Base-by-base conservation (phyloP, 305 asterid genomes). In the Coffea humblotiana region DNA sequence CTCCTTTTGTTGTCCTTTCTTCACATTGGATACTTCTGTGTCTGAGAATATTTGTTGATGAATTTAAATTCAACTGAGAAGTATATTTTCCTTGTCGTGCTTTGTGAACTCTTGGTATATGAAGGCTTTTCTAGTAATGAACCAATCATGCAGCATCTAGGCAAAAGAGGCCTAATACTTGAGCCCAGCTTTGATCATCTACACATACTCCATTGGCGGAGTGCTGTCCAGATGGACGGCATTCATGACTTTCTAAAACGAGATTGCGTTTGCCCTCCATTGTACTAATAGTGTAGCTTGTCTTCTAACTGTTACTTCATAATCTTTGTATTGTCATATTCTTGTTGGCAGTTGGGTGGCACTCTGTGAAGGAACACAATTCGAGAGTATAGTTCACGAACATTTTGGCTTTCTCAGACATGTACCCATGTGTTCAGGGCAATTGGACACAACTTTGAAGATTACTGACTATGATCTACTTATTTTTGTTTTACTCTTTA, bases 341-440 rank as follows among this genome's bases (percentile, higher is more conserved):
- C 64, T 79, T 32, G 82, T 80, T 88, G 84, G 83, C 95, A 94
- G 98, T 87, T 94, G 92, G 97, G 97, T 83, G 98, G 95, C 75
- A 88, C 92, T 67, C 4, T 85, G 86, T 94, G 90, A 92, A 76
- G 78, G 74, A 66, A 25, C 37, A 45, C 29, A 14, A n/a, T 49
- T 71, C 74, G 71, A 52, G 48, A 48, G 32, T 47, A 56, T 8
- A 43, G 68, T 47, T 67, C 77, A 65, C 35, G 11, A 45, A 43
- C 35, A 43, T 54, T 52, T 48, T 10, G 8, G 35, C 58, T 60
- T 43, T 51, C 2, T 32, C 6, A 16, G 37, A 0, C 3, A 18
- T 47, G 40, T 58, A 69, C 27, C 49, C 40, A 8, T 27, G n/a
- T 56, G 25, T 25, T 40, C 29, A 48, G 48, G 18, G 82, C 66